Conservation (phyloP, 257 asterid species). For the Linderniella brevidens region DNA sequence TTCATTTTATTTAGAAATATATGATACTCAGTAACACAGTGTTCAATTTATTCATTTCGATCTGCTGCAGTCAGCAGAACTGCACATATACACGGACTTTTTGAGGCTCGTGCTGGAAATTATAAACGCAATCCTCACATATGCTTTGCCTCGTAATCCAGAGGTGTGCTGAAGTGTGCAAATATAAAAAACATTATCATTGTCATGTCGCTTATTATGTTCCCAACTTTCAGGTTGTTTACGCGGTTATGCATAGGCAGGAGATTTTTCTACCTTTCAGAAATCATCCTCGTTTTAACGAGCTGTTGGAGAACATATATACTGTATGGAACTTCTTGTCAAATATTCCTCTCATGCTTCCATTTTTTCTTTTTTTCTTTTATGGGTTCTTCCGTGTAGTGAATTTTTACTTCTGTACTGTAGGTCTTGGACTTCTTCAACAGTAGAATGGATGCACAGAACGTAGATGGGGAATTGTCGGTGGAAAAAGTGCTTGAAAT, state of each 20-base stretch:
- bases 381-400: neutral
- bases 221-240: constrained; percentile 49
- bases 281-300: constrained; percentile 83
- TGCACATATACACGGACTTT: constrained; percentile 75
- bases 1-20: neutral
- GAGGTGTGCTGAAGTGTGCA: constrained; percentile 30
- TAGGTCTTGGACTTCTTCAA: constrained; percentile 90
- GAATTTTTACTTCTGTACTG: constrained; percentile 2
- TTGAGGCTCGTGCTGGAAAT: constrained; percentile 85
- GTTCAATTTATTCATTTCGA: neutral
- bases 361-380: neutral
- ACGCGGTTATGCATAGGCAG: constrained; percentile 92
- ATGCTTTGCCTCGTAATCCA: constrained; percentile 78
- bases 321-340: constrained; percentile 29
- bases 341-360: neutral
- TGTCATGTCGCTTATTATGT: too few species aligned
- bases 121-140: constrained; percentile 61
- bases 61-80: constrained; percentile 56
- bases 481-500: constrained; percentile 86
- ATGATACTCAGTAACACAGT: too few species aligned
- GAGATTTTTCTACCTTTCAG: constrained; percentile 87
- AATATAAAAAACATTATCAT: too few species aligned
- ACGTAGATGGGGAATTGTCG: constrained; percentile 73
- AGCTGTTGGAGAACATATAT: constrained; percentile 76
- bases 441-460: constrained; percentile 63